Conservation (phyloP, 1,284 basidiomycete species). For the Ustilago xerochloae region DNA sequence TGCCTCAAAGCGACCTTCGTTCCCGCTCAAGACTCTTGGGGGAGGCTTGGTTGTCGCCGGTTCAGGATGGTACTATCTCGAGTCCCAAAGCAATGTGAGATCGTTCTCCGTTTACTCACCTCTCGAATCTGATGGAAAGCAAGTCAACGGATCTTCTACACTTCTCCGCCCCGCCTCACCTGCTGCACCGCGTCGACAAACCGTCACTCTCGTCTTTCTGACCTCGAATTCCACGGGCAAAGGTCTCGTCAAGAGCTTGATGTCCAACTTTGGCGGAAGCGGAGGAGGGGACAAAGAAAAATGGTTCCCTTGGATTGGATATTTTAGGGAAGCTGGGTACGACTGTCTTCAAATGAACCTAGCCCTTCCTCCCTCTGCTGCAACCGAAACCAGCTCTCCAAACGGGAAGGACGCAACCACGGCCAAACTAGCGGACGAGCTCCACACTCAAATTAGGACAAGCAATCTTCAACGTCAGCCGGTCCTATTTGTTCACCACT, state of each 20-base stretch:
- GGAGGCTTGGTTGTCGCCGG: constrained; percentile 35
- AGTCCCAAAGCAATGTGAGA: neutral
- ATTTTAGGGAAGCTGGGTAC: constrained; percentile 49
- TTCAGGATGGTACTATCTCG: constrained; percentile 16
- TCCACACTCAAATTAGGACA: constrained; percentile 37
- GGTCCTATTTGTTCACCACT: constrained; percentile 45
- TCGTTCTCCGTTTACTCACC: constrained; percentile 28
- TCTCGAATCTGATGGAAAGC: constrained; percentile 10
- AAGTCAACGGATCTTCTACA: constrained; percentile 19
- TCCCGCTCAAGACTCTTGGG: constrained; percentile 24
- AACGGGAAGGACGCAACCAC: neutral
- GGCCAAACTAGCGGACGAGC: constrained; percentile 20
- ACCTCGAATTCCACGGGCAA: constrained; percentile 10
- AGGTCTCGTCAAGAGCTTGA: constrained; percentile 28
- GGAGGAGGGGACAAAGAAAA: constrained; percentile 12
- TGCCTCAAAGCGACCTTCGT: neutral
- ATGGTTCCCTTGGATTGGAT: constrained; percentile 50
- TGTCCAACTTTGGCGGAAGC: constrained; percentile 20
- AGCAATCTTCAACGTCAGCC: constrained; percentile 45
- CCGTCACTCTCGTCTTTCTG: constrained; percentile 35
- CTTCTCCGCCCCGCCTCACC: constrained; percentile 36
- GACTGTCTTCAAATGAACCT: constrained; percentile 51
- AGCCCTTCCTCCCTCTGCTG: constrained; percentile 2
- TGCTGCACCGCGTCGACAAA: constrained; percentile 33
- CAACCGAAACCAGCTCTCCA: neutral